Conservation (phyloP, 2,329 filamentous ascomycete species). For the Aspergillus sp. region DNA sequence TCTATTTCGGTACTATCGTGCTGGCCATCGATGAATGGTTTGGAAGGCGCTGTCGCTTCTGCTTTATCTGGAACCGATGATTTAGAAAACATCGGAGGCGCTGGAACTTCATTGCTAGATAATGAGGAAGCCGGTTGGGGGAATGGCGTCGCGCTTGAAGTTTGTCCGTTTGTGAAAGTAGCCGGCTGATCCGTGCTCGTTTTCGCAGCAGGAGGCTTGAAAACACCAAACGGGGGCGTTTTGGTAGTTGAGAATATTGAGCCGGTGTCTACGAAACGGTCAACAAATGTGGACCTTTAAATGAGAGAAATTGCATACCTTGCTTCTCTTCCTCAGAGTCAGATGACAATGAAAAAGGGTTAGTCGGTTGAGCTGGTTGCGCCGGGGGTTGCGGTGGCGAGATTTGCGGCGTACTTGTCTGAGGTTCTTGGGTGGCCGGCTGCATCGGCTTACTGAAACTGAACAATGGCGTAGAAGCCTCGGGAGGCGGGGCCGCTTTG, state of each 20-base stretch:
- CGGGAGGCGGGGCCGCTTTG: conserved; percentile 8
- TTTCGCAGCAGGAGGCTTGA: background rate
- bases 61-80: background rate
- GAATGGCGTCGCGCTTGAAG: background rate
- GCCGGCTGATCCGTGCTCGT: background rate
- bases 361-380: background rate
- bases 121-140: background rate
- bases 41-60: background rate
- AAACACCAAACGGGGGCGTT: background rate
- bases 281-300: background rate
- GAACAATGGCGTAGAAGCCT: conserved; percentile 10
- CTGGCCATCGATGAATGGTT: background rate
- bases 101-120: background rate
- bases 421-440: background rate
- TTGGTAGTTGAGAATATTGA: conserved; percentile 1
- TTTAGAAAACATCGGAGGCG: background rate
- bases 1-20: background rate
- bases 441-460: conserved; percentile 2
- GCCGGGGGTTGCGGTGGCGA: background rate
- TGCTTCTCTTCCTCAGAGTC: conserved; percentile 6
- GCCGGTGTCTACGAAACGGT: conserved; percentile 4
- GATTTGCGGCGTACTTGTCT: background rate
- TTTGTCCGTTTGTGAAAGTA: background rate
- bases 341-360: background rate
- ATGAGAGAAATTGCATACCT: conserved; percentile 10